Evolutionary conservation across 2,329 filamentous ascomycete species (phyloP).

Genomic region (Ophiocordyceps camponoti-rufipedis): DNA sequence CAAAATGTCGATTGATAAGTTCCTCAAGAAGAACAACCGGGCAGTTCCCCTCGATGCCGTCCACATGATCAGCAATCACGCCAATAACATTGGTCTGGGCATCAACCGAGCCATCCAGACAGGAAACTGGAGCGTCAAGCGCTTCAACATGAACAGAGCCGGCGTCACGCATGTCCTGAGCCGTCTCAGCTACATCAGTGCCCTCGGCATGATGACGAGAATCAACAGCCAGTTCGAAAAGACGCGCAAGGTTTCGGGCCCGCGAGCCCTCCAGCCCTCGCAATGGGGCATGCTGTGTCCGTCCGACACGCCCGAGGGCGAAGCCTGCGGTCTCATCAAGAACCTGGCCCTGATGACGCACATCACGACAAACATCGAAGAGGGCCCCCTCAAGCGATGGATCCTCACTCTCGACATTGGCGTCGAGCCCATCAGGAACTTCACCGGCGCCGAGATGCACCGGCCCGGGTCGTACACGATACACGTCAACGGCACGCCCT

Average conservation of each 20-base stretch:
- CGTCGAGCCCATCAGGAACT: constrained; percentile 54
- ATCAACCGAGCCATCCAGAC: constrained; percentile 95
- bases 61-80: constrained; percentile 66
- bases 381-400: constrained; percentile 72
- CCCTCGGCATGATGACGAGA: constrained; percentile 97
- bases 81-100: constrained; percentile 74
- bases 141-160: constrained; percentile 96
- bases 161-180: constrained; percentile 94
- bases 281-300: constrained; percentile 98
- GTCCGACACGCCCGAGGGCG: constrained; percentile 94
- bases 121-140: constrained; percentile 93
- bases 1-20: constrained; percentile 88
- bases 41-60: constrained; percentile 78
- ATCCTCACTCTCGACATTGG: constrained; percentile 77
- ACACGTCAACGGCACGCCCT: constrained; percentile 87
- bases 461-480: constrained; percentile 70
- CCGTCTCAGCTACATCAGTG: constrained; percentile 87
- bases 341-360: constrained; percentile 98
- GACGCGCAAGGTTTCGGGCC: constrained; percentile 88
- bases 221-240: constrained; percentile 99
- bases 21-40: constrained; percentile 81
- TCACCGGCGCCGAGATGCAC: constrained; percentile 70
- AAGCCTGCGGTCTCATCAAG: constrained; percentile 94
- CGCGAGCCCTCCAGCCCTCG: constrained; percentile 86
- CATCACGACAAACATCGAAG: constrained; percentile 91